Percentiles rank a stretch among this genome's conserved stretches.
Conservation (phyloP, 441 rosid genomes). For the Populus hybrid region DNA sequence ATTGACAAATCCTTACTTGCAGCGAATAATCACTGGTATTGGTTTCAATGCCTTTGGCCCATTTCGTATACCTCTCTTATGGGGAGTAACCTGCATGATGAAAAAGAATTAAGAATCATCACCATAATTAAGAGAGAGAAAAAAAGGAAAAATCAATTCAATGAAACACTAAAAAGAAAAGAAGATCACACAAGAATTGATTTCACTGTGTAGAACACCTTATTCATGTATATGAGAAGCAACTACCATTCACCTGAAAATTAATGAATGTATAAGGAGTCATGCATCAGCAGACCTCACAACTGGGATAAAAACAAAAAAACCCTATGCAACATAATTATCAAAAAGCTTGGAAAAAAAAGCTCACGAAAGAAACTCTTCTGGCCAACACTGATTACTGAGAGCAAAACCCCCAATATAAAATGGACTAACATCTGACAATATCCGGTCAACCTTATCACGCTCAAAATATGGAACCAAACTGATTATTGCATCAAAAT, state of each 20-base stretch:
- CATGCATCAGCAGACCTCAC: not conserved
- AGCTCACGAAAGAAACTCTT: not conserved
- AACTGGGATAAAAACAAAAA: not conserved
- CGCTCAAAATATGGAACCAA: too few species aligned
- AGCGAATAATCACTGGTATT: slow-evolving; percentile 68
- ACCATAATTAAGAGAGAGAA: not conserved
- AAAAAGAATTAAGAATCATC: slow-evolving; percentile 1
- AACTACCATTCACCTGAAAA: not conserved
- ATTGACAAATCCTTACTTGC: slow-evolving; percentile 50
- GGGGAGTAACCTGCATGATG: slow-evolving; percentile 56
- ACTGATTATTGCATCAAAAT: too few species aligned
- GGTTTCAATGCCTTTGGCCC: slow-evolving; percentile 93
- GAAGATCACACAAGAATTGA: too few species aligned
- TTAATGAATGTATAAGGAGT: not conserved
- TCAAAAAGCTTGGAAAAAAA: not conserved
- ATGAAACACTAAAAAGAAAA: not conserved
- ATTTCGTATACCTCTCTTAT: slow-evolving; percentile 82
- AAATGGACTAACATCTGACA: not conserved
- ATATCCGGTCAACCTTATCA: too few species aligned
- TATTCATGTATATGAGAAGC: not conserved
- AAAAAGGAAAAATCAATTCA: too few species aligned
- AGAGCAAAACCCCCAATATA: not conserved
- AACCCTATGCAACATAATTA: not conserved
- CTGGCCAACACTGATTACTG: not conserved
- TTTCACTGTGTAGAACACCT: not conserved